Conservation (phyloP, 2,329 filamentous ascomycete species). For the Fonsecaea monophora region DNA sequence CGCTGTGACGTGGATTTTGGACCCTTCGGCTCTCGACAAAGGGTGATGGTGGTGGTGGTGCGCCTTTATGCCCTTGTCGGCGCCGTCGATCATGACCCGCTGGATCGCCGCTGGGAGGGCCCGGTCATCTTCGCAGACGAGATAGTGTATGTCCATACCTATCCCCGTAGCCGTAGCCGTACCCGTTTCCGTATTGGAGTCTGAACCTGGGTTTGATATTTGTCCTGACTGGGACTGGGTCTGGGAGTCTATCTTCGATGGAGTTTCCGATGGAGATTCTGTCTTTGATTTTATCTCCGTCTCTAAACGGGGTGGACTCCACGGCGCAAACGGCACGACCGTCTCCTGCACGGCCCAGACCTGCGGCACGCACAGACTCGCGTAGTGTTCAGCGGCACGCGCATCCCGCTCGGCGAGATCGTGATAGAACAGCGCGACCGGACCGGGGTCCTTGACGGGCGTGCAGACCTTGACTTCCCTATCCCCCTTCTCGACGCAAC, state of each 20-base stretch:
- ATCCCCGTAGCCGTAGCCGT: too few relatives aligned
- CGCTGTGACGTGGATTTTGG: slow-evolving; percentile 3
- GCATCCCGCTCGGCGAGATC: slow-evolving; percentile 39
- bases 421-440: slow-evolving; percentile 43
- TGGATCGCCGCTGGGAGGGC: slow-evolving; percentile 44
- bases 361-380: slow-evolving; percentile 43
- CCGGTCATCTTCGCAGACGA: slow-evolving; percentile 44
- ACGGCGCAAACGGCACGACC: slow-evolving; percentile 42
- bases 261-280: too few relatives aligned
- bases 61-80: slow-evolving; percentile 10
- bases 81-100: slow-evolving; percentile 45
- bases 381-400: slow-evolving; percentile 42
- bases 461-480: slow-evolving; percentile 3
- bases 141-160: slow-evolving; percentile 32
- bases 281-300: neutral
- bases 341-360: slow-evolving; percentile 43
- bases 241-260: too few relatives aligned
- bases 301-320: slow-evolving; percentile 38
- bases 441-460: slow-evolving; percentile 6
- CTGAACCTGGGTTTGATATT: too few relatives aligned
- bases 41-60: neutral
- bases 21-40: neutral
- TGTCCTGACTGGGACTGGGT: too few relatives aligned
- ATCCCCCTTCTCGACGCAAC: too few relatives aligned
- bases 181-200: too few relatives aligned